phyloP scores from a whole-genome alignment of 176 grass and related monocot species.

The Oryza punctata region DNA sequence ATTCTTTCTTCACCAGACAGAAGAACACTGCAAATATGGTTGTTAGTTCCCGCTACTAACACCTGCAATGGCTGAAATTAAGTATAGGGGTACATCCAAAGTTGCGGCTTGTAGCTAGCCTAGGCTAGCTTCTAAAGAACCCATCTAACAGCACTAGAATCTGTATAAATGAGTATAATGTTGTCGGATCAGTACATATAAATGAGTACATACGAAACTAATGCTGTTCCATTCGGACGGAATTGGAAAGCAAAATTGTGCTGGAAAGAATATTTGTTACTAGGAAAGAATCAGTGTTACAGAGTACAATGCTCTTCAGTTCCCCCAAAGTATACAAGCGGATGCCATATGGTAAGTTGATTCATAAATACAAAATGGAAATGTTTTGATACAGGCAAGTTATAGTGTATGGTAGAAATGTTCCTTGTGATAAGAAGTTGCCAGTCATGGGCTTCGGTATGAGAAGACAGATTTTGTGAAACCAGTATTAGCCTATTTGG shows the following conservation, averaged over 20 bases:
- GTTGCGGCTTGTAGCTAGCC: too few species aligned
- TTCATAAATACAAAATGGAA: conserved; percentile 25
- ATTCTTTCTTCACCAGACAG: background rate
- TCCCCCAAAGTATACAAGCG: conserved; percentile 20
- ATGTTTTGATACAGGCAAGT: conserved; percentile 20
- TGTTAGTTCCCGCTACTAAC: background rate
- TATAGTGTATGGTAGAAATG: conserved; percentile 24
- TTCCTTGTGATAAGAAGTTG: conserved; percentile 28
- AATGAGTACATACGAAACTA: background rate
- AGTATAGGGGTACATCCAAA: too few species aligned
- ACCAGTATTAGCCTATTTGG: conserved; percentile 36
- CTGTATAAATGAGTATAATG: too few species aligned
- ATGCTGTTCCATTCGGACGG: background rate
- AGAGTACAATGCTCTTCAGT: conserved; percentile 29
- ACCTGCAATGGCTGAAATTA: background rate
- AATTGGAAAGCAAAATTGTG: background rate
- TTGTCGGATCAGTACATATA: background rate
- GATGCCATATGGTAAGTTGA: conserved; percentile 12
- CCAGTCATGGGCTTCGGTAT: conserved; percentile 2
- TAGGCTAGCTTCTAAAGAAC: background rate
- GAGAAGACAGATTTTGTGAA: conserved; percentile 9
- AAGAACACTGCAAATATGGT: background rate
- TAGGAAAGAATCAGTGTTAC: conserved; percentile 45
- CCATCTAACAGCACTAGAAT: background rate
- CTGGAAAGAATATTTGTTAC: conserved; percentile 7